phyloP scores from a whole-genome alignment of 2,329 filamentous ascomycete species.

The Aspergillus spinulosporus region DNA sequence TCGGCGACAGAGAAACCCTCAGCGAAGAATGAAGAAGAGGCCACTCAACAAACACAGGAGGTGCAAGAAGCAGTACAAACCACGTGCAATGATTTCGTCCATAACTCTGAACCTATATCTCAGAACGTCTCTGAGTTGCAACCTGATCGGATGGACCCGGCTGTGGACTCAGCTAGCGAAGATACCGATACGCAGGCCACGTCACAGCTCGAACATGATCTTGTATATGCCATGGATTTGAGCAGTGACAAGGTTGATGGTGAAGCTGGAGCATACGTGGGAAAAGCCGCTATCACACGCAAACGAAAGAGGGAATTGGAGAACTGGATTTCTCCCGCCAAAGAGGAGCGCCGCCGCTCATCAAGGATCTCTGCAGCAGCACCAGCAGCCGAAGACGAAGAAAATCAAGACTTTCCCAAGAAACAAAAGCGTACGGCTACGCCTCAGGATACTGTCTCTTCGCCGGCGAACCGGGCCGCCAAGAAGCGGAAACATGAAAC shows the following conservation, averaged over 20 bases:
- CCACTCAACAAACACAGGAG: background rate
- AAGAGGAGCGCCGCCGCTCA: conserved; percentile 34
- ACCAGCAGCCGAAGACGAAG: conserved; percentile 12
- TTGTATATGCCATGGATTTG: conserved; percentile 41
- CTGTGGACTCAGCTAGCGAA: conserved; percentile 40
- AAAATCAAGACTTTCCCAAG: conserved; percentile 20
- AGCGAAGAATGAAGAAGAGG: conserved; percentile 5
- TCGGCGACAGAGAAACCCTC: conserved; percentile 26
- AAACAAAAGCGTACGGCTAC: conserved; percentile 8
- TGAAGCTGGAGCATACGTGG: conserved; percentile 6
- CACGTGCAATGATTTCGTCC: background rate
- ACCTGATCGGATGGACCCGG: conserved; percentile 22
- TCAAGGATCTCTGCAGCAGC: conserved; percentile 27
- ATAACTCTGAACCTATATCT: background rate
- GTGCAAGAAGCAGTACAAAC: conserved; percentile 9
- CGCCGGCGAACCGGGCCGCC: conserved; percentile 25
- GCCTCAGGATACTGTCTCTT: conserved; percentile 15
- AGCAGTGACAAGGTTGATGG: conserved; percentile 18
- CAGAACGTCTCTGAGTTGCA: background rate
- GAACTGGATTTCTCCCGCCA: conserved; percentile 20
- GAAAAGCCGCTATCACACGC: conserved; percentile 24
- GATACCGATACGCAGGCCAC: conserved; percentile 47
- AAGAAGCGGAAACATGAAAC: conserved; percentile 29
- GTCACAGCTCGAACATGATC: conserved; percentile 48
- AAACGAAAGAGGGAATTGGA: conserved; percentile 39